These are phyloP conservation scores for Castanopsis chinensis DNA, from an alignment of 306 rosid species.

Conservation along the genomic window DNA sequence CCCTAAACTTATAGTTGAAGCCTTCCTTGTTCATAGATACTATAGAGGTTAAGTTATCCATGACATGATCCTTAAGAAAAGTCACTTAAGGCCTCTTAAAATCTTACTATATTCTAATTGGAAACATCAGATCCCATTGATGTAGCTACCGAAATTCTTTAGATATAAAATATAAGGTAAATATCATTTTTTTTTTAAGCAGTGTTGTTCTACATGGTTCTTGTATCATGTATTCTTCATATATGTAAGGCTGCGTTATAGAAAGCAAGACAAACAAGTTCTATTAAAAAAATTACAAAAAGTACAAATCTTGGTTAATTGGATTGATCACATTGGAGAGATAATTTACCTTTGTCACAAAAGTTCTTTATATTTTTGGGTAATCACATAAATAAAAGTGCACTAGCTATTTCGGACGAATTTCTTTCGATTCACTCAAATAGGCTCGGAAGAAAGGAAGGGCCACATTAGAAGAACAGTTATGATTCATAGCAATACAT, in stretches of 20 bases:
- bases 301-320: not conserved
- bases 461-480: no score
- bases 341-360: not conserved
- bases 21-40: not conserved
- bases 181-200: not conserved
- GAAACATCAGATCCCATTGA: conserved; percentile 19
- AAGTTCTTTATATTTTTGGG: not conserved
- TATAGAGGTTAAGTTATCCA: not conserved
- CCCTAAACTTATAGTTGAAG: not conserved
- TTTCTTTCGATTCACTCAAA: no score
- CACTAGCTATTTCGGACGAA: not conserved
- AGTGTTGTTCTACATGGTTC: not conserved
- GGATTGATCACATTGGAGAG: not conserved
- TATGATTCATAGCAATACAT: no score
- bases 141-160: conserved; percentile 7
- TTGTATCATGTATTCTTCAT: no score
- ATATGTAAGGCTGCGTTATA: no score
- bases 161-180: not conserved
- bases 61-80: not conserved
- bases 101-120: not conserved
- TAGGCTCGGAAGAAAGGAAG: no score
- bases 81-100: not conserved
- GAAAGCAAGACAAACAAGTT: not conserved
- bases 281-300: not conserved
- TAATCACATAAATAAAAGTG: not conserved